These are phyloP conservation scores for Protomyces arabidopsidicola DNA, from an alignment of 1,139 yeast genomes.

Conservation along the genomic window DNA sequence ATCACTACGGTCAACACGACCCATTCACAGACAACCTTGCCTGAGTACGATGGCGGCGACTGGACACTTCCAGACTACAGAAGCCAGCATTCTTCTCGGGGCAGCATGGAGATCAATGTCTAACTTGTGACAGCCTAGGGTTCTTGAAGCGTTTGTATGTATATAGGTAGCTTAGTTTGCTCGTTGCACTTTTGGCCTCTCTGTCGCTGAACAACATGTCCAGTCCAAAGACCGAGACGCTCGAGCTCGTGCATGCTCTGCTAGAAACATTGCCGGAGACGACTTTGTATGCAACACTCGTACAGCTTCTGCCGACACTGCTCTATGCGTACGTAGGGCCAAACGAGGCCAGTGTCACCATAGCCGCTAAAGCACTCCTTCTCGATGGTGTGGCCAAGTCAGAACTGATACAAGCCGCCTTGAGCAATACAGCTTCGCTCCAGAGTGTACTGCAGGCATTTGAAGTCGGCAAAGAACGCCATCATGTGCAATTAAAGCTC, in stretches of 20 bases:
- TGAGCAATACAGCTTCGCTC: not conserved
- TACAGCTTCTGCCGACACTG: not conserved
- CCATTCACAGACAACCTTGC: conserved; percentile 12
- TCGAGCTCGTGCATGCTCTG: not conserved
- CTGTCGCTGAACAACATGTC: not conserved
- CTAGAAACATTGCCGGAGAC: not conserved
- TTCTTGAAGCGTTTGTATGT: too few relatives aligned
- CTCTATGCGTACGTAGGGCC: not conserved
- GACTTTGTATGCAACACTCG: not conserved
- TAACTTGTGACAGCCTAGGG: not conserved
- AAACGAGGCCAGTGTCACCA: not conserved
- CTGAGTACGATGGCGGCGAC: conserved; percentile 9
- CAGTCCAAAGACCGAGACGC: not conserved
- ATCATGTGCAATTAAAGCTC: not conserved
- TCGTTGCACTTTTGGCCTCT: too few relatives aligned
- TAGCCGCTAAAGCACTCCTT: not conserved
- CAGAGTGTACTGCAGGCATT: not conserved
- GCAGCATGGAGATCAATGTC: conserved; percentile 13
- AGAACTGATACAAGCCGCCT: not conserved
- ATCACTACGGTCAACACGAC: not conserved
- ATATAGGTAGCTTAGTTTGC: too few relatives aligned
- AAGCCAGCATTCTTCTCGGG: conserved; percentile 2
- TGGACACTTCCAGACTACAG: conserved; percentile 9
- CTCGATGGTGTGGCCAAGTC: not conserved
- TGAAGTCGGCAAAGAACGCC: not conserved